A percentile compares a stretch with the other conserved stretches of the same genome.
Conservation (phyloP, 2,329 filamentous ascomycete species). For the Penicillium sp. region DNA sequence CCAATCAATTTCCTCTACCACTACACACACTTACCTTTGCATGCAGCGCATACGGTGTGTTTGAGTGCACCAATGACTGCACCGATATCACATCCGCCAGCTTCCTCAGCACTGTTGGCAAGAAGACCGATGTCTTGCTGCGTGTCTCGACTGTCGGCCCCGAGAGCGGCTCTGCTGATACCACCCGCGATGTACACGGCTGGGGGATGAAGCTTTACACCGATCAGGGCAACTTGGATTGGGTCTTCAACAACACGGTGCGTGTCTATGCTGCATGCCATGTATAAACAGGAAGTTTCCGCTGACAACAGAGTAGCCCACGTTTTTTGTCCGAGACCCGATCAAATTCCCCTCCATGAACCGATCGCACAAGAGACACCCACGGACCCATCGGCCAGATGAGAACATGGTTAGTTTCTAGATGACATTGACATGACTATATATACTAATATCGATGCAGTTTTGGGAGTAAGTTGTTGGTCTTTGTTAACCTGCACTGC, state of each 20-base stretch:
- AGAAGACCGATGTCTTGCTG: constrained; percentile 49
- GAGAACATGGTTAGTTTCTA: constrained; percentile 19
- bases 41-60: constrained; percentile 51
- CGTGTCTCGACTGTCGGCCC: constrained; percentile 47
- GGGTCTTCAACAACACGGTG: constrained; percentile 15
- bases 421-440: neutral
- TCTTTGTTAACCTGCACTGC: neutral
- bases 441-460: neutral
- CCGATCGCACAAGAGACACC: constrained; percentile 64
- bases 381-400: constrained; percentile 22
- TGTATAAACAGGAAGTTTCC: neutral
- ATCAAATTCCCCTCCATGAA: constrained; percentile 69
- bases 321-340: constrained; percentile 66
- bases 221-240: constrained; percentile 41
- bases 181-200: constrained; percentile 48
- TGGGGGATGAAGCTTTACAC: constrained; percentile 52
- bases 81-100: constrained; percentile 54
- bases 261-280: neutral
- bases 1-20: neutral
- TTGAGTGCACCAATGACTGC: constrained; percentile 59
- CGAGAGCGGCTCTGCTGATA: constrained; percentile 47
- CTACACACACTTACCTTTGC: neutral
- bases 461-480: constrained; percentile 27
- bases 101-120: constrained; percentile 53
- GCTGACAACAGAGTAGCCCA: constrained; percentile 39